A percentile compares a stretch with the other conserved stretches of the same genome.
phyloP scores from a whole-genome alignment of 768 basidiomycete species.

The Termitomyces sp. region DNA sequence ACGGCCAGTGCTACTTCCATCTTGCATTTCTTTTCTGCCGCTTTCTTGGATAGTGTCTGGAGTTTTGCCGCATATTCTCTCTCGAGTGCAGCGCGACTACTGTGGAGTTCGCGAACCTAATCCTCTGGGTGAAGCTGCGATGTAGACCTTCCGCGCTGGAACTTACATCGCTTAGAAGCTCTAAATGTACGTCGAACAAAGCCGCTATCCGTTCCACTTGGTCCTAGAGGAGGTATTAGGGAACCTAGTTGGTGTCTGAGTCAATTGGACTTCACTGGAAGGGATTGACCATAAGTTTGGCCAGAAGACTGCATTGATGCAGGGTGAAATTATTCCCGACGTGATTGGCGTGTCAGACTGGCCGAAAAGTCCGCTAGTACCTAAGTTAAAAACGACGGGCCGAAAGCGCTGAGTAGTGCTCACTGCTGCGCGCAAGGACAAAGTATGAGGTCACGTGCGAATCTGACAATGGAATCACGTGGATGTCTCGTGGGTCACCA shows the following conservation, averaged over 20 bases:
- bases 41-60: constrained; percentile 61
- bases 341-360: neutral
- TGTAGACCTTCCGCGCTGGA: neutral
- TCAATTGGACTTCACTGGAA: constrained; percentile 43
- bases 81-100: constrained; percentile 64
- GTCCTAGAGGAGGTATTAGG: constrained; percentile 43
- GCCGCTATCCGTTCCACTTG: constrained; percentile 63
- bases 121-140: neutral
- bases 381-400: no score
- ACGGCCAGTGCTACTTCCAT: constrained; percentile 51
- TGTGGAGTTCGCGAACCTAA: constrained; percentile 73
- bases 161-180: constrained; percentile 60
- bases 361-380: neutral
- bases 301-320: constrained; percentile 11
- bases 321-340: neutral
- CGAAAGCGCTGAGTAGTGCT: no score
- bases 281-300: constrained; percentile 45
- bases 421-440: no score
- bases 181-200: constrained; percentile 63
- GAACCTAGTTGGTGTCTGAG: constrained; percentile 4
- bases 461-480: neutral
- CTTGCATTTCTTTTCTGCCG: constrained; percentile 67
- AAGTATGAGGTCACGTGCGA: no score
- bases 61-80: constrained; percentile 77
- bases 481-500: neutral